Evolutionary conservation across 2,329 filamentous ascomycete species (phyloP), one percentile per base, ranked within the genome.

Genomic region (Chaetomiaceae sp.): DNA sequence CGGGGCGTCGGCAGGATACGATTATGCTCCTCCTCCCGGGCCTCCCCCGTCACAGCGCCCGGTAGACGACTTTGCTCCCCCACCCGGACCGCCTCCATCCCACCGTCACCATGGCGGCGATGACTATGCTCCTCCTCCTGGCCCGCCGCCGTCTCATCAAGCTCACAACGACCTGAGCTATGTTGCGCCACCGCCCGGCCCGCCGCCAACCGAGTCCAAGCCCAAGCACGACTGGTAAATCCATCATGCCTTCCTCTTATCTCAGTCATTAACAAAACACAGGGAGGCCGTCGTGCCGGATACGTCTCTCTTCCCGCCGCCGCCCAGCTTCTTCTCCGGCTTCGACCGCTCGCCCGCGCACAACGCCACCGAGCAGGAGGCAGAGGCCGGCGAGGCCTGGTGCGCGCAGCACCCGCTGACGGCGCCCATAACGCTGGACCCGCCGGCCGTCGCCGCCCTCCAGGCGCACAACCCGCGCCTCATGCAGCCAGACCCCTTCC

Each of bases 261-360:
- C 6, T 23, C n/a, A 27, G 7, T 9, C 31, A 27, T 27, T 44
- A 43, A 50, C 33, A 44, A 33, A 9, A 11, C 17, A 27, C 50
- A 56, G 54, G 88, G 76, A 84, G 60, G 65, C 78, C 6, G 80
- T 84, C 3, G 85, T 90, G 1, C 86, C 87, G 0, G 87, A 91
- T 67, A 89, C 82, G 1, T 76, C 85, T 1, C 76, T 88, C 9
- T 81, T 91, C 39, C 87, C 87, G 1, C 87, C 87, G 0, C 88
- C 88, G 1, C 88, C 88, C 0, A 79, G 80, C 27, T 77, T 89
- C 65, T 83, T 83, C 68, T 71, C 71, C 50, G 81, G 81, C 45
- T 82, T 83, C 63, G 82, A 88, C 55, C 71, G 68, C 29, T 89
- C 86, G 12, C 82, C 83, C 0, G 78, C 84, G 2, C 84, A 82